These are phyloP conservation scores for Colletotrichum sublineola DNA, from an alignment of 2,329 filamentous ascomycete species.

Conservation along the genomic window DNA sequence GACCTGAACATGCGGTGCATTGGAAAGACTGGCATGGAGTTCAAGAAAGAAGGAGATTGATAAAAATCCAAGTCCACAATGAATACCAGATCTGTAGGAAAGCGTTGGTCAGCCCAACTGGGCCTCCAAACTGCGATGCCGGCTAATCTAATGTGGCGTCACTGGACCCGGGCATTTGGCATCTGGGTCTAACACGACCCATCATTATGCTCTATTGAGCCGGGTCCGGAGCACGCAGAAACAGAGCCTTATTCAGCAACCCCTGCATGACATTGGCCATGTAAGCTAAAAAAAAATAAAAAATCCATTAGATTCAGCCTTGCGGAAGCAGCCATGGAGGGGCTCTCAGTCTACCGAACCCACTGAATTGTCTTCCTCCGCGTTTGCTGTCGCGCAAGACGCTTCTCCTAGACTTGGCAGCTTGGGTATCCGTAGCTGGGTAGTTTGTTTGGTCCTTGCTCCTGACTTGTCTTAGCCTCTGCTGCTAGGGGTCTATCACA, in stretches of 20 bases:
- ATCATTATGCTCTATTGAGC: not conserved
- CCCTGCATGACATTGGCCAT: conserved; percentile 10
- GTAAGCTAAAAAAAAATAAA: not conserved
- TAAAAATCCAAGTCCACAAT: not conserved
- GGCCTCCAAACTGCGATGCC: not conserved
- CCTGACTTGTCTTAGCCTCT: not conserved
- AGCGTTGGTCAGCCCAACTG: not conserved
- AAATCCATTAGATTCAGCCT: conserved; percentile 15
- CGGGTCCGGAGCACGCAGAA: conserved; percentile 2
- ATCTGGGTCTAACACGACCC: not conserved
- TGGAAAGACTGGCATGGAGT: not conserved
- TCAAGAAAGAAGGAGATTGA: not conserved
- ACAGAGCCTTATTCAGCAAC: conserved; percentile 3
- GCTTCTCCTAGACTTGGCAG: conserved; percentile 5
- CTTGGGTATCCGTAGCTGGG: not conserved
- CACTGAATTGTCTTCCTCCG: conserved; percentile 21
- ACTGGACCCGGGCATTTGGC: not conserved
- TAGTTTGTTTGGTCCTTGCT: not conserved
- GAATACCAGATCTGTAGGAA: not conserved
- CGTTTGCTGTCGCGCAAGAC: not conserved
- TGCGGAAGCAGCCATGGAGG: not conserved
- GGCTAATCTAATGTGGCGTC: not conserved
- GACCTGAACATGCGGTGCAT: not conserved
- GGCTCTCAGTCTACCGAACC: conserved; percentile 2
- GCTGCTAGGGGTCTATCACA: not conserved